phyloP scores from a whole-genome alignment of 1,284 basidiomycete genomes.

The Afroboletus lepidellus region DNA sequence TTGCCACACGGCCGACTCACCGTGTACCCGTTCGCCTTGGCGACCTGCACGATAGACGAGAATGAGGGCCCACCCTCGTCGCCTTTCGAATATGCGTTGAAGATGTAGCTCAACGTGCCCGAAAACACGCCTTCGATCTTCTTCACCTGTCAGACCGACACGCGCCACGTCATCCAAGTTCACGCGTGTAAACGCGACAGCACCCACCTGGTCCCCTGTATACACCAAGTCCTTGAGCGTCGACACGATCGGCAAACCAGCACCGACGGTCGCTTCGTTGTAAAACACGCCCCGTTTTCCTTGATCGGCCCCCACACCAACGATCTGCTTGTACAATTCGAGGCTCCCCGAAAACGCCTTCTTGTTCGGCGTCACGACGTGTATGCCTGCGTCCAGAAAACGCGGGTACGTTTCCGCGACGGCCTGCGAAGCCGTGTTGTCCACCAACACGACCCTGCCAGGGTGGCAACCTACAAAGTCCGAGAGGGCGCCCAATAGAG shows the following conservation, averaged over 20 bases:
- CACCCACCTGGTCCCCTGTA: constrained; percentile 84
- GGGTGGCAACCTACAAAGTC: constrained; percentile 35
- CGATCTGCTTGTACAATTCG: constrained; percentile 70
- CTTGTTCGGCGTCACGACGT: constrained; percentile 97
- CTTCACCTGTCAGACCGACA: constrained; percentile 46
- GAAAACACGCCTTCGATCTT: constrained; percentile 89
- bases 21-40: constrained; percentile 93
- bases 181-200: not conserved
- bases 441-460: constrained; percentile 77
- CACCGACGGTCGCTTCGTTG: constrained; percentile 95
- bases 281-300: constrained; percentile 66
- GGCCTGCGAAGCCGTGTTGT: constrained; percentile 89
- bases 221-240: constrained; percentile 90
- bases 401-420: constrained; percentile 85
- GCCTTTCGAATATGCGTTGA: constrained; percentile 90
- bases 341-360: constrained; percentile 89
- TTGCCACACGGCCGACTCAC: constrained; percentile 37
- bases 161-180: not conserved
- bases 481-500: constrained; percentile 39
- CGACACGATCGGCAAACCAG: constrained; percentile 89
- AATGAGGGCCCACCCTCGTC: constrained; percentile 65
- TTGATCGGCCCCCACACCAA: constrained; percentile 29
- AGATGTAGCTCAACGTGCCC: constrained; percentile 98
- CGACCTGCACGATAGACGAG: constrained; percentile 86
- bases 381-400: constrained; percentile 78